Base-by-base conservation (phyloP, 1,284 basidiomycete species). In the Cryptococcus hybrid region DNA sequence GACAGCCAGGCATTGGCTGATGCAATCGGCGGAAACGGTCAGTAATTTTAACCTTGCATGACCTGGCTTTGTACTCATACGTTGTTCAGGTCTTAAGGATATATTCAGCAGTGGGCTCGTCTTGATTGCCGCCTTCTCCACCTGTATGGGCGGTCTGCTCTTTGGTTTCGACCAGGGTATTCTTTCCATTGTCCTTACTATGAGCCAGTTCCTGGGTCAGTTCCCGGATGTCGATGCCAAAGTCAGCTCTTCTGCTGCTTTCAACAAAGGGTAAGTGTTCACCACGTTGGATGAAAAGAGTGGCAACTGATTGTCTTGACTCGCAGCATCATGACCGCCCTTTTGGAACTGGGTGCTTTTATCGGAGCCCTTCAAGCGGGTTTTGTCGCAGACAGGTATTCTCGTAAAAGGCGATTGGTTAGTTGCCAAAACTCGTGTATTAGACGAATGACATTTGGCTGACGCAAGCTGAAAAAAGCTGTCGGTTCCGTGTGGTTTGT, bases 331-430 rank as follows among this genome's bases (percentile, higher is more conserved):
- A 67, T 72, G 68, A 73, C 71, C 24, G 70, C 62, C 5, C 52
- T 72, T 8, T 62, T 75, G 11, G 68, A 73, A 57, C 63, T 75
- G 11, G 73, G 73, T 5, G 73, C 73, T 2, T 62, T 71, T 40
- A 9, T 75, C 9, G 73, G 73, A 24, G 70, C 71, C 3, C 42
- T 68, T 7, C 42, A 54, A 9, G 54, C 59, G 36, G 69, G 69
- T 9, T 72, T 63, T 47, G 40, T 67, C 8, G 69, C 71, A 2
- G 73, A 75, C 58, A 52, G 60, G 24, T 62, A 53, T 46, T 67
- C 65, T 36, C 58, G 73, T 15, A 67, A 67, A 30, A n/a, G 8
- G 56, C 65, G 5, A 68, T 75, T 38, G 60, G 42, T 69, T 63
- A 62, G 73, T 72, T 37, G 11, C 44, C 5, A n/a, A 40, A 47